Evolutionary conservation across 176 grass and related monocot species (phyloP).

Genomic region (Lolium multiflorum): DNA sequence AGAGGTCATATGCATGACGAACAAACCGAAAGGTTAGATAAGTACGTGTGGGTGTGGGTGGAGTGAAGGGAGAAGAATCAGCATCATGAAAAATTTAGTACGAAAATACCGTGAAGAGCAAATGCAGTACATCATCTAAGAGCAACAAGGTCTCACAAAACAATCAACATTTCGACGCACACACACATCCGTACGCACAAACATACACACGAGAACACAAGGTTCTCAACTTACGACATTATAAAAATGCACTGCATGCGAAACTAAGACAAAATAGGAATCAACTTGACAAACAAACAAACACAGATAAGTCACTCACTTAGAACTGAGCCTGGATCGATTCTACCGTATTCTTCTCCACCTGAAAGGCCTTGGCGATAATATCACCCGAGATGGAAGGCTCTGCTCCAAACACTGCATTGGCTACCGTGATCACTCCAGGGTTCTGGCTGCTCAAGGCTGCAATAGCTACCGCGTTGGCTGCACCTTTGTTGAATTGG

Average conservation of each 20-base stretch:
- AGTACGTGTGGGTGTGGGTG: neutral
- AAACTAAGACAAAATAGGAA: neutral
- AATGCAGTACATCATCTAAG: neutral
- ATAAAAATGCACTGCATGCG: neutral
- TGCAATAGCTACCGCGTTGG: too few species aligned
- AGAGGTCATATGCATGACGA: neutral
- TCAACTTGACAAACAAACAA: neutral
- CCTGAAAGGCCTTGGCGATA: constrained; percentile 51
- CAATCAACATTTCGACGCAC: neutral
- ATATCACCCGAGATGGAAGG: constrained; percentile 48
- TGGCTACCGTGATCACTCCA: constrained; percentile 36
- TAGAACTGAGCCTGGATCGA: constrained; percentile 43
- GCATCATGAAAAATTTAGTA: neutral
- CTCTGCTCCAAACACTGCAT: constrained; percentile 43
- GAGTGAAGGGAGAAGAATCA: neutral
- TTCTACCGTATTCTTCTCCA: constrained; percentile 48
- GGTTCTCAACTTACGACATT: neutral
- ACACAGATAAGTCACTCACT: neutral
- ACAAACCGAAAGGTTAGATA: neutral
- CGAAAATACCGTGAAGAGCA: too few species aligned
- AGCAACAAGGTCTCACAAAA: neutral
- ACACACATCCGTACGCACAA: neutral
- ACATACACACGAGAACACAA: neutral
- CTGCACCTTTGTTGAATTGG: too few species aligned
- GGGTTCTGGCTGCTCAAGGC: constrained; percentile 55